These are phyloP conservation scores for Schizophyllum amplum DNA, from an alignment of 1,284 basidiomycete genomes.

Conservation along the genomic window DNA sequence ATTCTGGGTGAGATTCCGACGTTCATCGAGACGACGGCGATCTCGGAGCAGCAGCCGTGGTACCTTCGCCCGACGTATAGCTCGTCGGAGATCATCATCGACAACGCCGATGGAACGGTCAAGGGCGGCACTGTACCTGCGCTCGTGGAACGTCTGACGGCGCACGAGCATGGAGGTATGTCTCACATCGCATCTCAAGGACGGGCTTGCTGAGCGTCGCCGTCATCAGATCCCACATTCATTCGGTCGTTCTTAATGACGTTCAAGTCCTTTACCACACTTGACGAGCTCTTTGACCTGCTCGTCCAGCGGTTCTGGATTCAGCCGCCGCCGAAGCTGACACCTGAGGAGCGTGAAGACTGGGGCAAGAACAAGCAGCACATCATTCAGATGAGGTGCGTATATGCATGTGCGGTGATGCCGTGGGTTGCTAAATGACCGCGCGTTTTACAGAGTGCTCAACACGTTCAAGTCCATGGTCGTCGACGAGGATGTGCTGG, in stretches of 20 bases:
- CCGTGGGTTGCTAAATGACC: background rate
- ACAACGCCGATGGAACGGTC: constrained; percentile 68
- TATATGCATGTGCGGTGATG: constrained; percentile 7
- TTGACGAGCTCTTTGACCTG: constrained; percentile 82
- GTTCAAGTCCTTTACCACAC: constrained; percentile 90
- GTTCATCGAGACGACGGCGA: background rate
- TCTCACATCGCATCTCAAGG: background rate
- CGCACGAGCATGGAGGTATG: constrained; percentile 78
- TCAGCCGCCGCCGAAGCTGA: constrained; percentile 65
- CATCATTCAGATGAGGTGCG: constrained; percentile 81
- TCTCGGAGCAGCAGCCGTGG: constrained; percentile 56
- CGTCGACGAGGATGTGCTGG: constrained; percentile 71
- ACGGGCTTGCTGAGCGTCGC: constrained; percentile 20
- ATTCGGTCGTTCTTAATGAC: constrained; percentile 95
- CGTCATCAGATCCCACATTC: constrained; percentile 81
- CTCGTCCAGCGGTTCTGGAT: constrained; percentile 83
- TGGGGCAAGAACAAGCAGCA: constrained; percentile 90
- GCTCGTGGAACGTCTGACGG: constrained; percentile 84
- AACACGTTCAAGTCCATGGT: constrained; percentile 82
- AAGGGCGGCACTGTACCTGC: constrained; percentile 84
- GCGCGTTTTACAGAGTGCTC: constrained; percentile 60
- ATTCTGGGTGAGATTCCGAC: constrained; percentile 63
- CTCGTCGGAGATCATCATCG: constrained; percentile 76
- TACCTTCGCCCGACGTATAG: constrained; percentile 79
- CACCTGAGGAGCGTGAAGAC: constrained; percentile 57